Evolutionary conservation across 1,284 basidiomycete species (phyloP), one percentile per base, ranked within the genome.

Genomic region (Sporisorium reilianum): DNA sequence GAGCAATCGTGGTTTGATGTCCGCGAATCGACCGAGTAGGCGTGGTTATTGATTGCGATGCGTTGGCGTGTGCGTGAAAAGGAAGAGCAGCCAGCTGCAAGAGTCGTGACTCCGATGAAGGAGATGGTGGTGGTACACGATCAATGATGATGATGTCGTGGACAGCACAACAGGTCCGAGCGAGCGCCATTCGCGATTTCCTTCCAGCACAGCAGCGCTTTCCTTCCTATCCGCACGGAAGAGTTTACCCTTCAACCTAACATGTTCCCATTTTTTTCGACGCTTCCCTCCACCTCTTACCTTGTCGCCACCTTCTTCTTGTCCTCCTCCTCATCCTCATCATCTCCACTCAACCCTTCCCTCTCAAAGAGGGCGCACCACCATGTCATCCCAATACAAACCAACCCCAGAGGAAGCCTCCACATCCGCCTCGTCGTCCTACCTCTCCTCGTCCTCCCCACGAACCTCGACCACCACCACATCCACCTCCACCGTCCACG

Each of bases 341-440:
- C 16, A 1, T 26, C n/a, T 20, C 49, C 3, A 28, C 64, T 23
- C 34, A 51, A 22, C 40, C 51, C 14, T 22, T 20, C 3, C 34
- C 11, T n/a, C n/a, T n/a, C 34, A 34, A n/a, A 38, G 4, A 5
- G 4, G 1, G 2, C 5, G 8, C 26, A 23, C 38, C 40, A 65
- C n/a, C 28, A 69, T 70, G 67, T 57, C 67, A 23, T 42, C 67
- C 9, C 61, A 48, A 0, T 70, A 70, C 58, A 64, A 64, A 38
- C 67, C 67, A 11, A 64, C 67, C 4, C 28, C 62, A 3, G 50
- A 20, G 2, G 67, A 70, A 53, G 57, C 41, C 0, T 41, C 62
- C 22, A 23, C 52, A 5, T 56, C 66, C 2, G 28, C 45, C 10
- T 7, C 66, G 12, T 60, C 57, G 0, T 64, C 61, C 20, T 70